Evolutionary conservation across 441 rosid genomes (phyloP).

Genomic region (Euphorbia celastroides): DNA sequence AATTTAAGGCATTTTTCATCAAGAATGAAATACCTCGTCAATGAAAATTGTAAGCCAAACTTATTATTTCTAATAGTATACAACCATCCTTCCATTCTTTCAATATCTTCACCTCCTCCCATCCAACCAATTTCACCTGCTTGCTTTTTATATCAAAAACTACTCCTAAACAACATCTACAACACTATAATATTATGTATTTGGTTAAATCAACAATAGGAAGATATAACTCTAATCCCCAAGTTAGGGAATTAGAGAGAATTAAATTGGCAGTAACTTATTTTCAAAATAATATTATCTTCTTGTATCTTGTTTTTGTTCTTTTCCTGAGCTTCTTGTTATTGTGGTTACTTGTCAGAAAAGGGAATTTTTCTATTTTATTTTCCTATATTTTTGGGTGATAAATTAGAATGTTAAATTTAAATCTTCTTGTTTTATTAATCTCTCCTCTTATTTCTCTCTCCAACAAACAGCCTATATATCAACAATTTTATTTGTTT

Average conservation of each 20-base stretch:
- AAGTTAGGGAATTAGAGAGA: not conserved
- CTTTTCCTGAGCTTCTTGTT: not conserved
- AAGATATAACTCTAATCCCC: not conserved
- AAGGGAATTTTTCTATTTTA: too few species aligned
- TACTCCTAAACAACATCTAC: too few species aligned
- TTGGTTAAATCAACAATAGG: not conserved
- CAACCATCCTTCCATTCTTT: conserved; percentile 88
- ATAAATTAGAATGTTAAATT: too few species aligned
- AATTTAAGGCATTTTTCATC: conserved; percentile 50
- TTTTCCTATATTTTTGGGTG: too few species aligned
- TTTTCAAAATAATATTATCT: not conserved
- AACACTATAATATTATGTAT: too few species aligned
- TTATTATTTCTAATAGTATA: conserved; percentile 65
- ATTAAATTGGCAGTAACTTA: not conserved
- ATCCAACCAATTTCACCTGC: conserved; percentile 13
- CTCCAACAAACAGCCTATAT: too few species aligned
- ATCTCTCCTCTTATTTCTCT: too few species aligned
- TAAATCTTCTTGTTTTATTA: too few species aligned
- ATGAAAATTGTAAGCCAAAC: conserved; percentile 70
- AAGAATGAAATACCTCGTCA: conserved; percentile 75
- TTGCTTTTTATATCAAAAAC: too few species aligned
- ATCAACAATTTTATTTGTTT: too few species aligned
- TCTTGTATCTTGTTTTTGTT: not conserved
- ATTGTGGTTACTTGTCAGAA: too few species aligned
- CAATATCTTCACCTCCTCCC: conserved; percentile 35